Conservation (phyloP, 108 stramenopile genomes). For the Nitzschia sp. region DNA sequence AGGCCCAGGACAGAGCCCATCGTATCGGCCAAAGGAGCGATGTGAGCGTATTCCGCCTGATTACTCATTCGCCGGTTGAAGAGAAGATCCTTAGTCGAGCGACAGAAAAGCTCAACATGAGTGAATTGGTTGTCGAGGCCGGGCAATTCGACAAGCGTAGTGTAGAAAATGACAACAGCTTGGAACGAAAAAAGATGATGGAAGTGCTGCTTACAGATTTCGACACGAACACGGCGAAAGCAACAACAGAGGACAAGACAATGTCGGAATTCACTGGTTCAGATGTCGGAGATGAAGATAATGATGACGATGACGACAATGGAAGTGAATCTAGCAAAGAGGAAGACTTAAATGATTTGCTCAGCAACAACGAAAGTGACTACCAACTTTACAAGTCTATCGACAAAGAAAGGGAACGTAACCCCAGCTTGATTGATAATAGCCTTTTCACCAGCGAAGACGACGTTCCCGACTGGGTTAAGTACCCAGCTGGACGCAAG, state of each 20-base stretch:
- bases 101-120: constrained; percentile 92
- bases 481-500: constrained; percentile 45
- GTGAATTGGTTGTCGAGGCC: constrained; percentile 90
- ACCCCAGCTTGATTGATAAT: constrained; percentile 2
- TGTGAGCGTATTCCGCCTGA: constrained; percentile 91
- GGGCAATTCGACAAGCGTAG: constrained; percentile 93
- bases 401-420: constrained; percentile 50
- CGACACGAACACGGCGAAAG: constrained; percentile 54
- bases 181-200: constrained; percentile 85
- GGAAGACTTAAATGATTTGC: constrained; percentile 81
- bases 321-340: constrained; percentile 42
- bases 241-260: constrained; percentile 19
- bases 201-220: constrained; percentile 84
- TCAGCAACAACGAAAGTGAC: constrained; percentile 91
- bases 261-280: constrained; percentile 18
- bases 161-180: constrained; percentile 75
- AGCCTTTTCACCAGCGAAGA: constrained; percentile 54
- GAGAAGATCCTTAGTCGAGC: constrained; percentile 91
- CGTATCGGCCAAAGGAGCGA: constrained; percentile 92
- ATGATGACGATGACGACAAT: constrained; percentile 63
- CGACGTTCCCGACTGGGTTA: constrained; percentile 86
- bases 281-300: constrained; percentile 47
- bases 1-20: constrained; percentile 97
- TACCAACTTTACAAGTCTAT: constrained; percentile 82
- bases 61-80: constrained; percentile 92